These are phyloP conservation scores for Cadophora gregata DNA, from an alignment of 2,329 filamentous ascomycete species.

Conservation along the genomic window DNA sequence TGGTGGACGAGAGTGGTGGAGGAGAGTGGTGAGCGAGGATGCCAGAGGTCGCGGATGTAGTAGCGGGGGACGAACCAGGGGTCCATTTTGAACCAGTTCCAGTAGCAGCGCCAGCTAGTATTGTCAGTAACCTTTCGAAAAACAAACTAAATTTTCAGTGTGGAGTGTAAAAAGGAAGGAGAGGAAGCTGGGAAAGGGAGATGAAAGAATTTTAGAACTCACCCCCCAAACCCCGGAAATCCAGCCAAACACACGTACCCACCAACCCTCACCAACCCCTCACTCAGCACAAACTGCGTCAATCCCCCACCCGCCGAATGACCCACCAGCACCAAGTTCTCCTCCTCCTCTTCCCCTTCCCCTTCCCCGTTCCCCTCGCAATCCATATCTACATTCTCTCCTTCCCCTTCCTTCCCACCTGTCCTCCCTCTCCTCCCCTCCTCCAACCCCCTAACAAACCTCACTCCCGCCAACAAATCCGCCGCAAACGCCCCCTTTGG, in stretches of 20 bases:
- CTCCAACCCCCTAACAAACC: slow-evolving; percentile 17
- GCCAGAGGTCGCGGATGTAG: slow-evolving; percentile 43
- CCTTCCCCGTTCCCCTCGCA: background rate
- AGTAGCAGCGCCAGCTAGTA: slow-evolving; percentile 39
- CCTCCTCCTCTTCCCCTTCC: slow-evolving; percentile 34
- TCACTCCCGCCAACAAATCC: slow-evolving; percentile 26
- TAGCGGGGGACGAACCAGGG: slow-evolving; percentile 47
- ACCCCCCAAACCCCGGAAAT: slow-evolving; percentile 50
- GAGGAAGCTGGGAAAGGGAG: background rate
- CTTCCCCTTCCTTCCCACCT: no score
- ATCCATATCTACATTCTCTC: no score
- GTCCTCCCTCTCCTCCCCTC: slow-evolving; percentile 33
- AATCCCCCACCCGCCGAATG: slow-evolving; percentile 51
- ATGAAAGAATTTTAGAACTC: slow-evolving; percentile 28
- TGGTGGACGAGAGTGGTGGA: slow-evolving; percentile 48
- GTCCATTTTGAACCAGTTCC: slow-evolving; percentile 46
- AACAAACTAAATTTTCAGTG: slow-evolving; percentile 11
- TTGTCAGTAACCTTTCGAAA: slow-evolving; percentile 19
- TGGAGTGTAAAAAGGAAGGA: no score
- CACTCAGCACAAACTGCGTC: slow-evolving; percentile 47
- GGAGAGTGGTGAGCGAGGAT: slow-evolving; percentile 48
- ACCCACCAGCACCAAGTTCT: slow-evolving; percentile 43
- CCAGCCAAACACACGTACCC: slow-evolving; percentile 47
- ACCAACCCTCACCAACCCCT: slow-evolving; percentile 42
- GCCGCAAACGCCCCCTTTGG: slow-evolving; percentile 27